Conservation (phyloP, 2,329 filamentous ascomycete species). For the Trichoderma hamatum region DNA sequence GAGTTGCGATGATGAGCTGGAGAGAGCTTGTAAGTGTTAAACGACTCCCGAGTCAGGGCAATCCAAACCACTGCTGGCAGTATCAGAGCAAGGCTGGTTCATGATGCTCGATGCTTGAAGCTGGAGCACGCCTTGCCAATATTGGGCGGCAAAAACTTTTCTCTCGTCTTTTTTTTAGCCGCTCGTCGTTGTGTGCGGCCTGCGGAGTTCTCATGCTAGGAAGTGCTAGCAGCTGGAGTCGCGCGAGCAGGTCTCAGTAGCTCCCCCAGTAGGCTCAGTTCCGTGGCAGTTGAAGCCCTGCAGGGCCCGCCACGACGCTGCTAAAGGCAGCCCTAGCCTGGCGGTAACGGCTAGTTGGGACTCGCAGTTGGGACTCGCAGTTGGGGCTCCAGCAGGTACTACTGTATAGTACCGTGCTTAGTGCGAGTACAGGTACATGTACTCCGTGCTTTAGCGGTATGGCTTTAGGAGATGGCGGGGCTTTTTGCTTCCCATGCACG, state of each 20-base stretch:
- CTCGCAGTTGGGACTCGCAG: neutral
- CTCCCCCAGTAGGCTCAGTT: neutral
- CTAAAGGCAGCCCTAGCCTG: conserved; percentile 7
- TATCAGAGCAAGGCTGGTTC: neutral
- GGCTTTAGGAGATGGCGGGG: conserved; percentile 6
- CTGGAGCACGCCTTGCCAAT: neutral
- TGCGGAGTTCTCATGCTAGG: neutral
- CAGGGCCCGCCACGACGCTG: neutral
- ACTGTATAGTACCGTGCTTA: too few species aligned
- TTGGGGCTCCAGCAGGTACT: neutral
- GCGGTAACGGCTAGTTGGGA: conserved; percentile 10
- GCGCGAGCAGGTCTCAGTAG: conserved; percentile 5
- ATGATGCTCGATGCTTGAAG: neutral
- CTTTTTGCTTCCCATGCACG: neutral
- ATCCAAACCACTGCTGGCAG: neutral
- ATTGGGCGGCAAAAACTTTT: conserved; percentile 22
- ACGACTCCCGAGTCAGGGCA: conserved; percentile 1
- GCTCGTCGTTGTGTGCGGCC: conserved; percentile 12
- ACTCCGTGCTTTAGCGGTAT: neutral
- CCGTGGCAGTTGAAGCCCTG: conserved; percentile 7
- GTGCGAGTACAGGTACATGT: neutral
- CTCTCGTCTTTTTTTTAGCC: neutral
- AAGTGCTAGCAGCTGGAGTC: conserved; percentile 14
- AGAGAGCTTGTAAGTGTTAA: neutral
- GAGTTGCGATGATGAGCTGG: neutral